Evolutionary conservation across 2,329 filamentous ascomycete genomes (phyloP).

Genomic region (Alternaria arbusti): DNA sequence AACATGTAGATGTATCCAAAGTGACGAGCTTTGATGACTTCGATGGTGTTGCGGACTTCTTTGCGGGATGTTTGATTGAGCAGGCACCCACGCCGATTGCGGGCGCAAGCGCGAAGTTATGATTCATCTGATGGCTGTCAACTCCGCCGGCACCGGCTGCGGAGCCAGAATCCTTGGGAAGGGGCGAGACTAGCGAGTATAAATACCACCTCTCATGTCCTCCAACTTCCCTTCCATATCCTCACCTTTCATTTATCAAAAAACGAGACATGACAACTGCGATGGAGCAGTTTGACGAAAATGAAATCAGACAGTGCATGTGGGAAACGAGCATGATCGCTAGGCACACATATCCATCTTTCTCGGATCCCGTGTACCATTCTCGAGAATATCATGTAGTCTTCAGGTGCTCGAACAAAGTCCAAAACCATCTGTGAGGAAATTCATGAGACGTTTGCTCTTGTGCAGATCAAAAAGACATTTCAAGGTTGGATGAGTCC

Average conservation of each 20-base stretch:
- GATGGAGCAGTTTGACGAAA: too few species aligned
- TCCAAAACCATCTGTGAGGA: too few species aligned
- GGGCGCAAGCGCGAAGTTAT: not conserved
- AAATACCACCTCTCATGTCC: not conserved
- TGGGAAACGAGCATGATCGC: too few species aligned
- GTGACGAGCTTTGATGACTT: constrained; percentile 29
- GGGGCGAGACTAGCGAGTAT: not conserved
- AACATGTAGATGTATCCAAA: constrained; percentile 34
- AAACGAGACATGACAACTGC: not conserved
- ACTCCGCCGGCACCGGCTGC: not conserved
- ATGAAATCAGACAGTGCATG: too few species aligned
- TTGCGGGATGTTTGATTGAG: constrained; percentile 23
- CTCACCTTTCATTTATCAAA: not conserved
- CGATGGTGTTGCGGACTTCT: constrained; percentile 29
- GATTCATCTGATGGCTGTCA: not conserved
- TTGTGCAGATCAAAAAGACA: too few species aligned
- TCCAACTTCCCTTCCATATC: not conserved
- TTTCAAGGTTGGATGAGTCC: not conserved
- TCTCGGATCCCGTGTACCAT: too few species aligned
- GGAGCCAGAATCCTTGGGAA: not conserved
- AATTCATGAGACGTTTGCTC: too few species aligned
- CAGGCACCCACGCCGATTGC: not conserved
- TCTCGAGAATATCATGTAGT: not conserved
- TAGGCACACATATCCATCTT: too few species aligned
- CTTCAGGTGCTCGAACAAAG: not conserved